Evolutionary conservation across 1,284 basidiomycete genomes (phyloP).

Genomic region (Flammula alnicola): DNA sequence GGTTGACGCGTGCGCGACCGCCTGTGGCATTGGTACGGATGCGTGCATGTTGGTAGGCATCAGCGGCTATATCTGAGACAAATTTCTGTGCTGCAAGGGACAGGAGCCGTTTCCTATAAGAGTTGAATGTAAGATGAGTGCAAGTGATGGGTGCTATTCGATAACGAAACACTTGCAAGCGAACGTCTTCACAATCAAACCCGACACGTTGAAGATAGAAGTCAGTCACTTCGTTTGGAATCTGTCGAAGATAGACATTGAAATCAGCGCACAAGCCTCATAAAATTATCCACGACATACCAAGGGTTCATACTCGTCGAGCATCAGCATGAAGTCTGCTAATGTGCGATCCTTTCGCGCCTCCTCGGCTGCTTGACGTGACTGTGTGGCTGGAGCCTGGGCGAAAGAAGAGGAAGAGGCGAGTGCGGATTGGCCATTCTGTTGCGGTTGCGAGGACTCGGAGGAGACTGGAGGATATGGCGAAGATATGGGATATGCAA

Average conservation of each 20-base stretch:
- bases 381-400: conserved; percentile 42
- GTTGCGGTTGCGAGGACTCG: conserved; percentile 22
- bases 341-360: conserved; percentile 88
- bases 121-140: conserved; percentile 6
- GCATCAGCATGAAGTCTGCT: conserved; percentile 93
- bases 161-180: conserved; percentile 59
- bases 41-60: conserved; percentile 97
- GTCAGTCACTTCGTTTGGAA: conserved; percentile 98
- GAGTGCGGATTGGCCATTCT: conserved; percentile 37
- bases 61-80: conserved; percentile 94
- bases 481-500: conserved; percentile 37
- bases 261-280: conserved; percentile 1
- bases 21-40: conserved; percentile 84
- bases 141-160: background rate
- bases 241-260: conserved; percentile 68
- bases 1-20: conserved; percentile 66
- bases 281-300: conserved; percentile 48
- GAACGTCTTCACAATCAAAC: conserved; percentile 94
- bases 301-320: conserved; percentile 96
- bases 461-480: conserved; percentile 26
- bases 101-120: conserved; percentile 84
- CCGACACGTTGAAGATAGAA: conserved; percentile 97
- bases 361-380: conserved; percentile 79
- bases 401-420: conserved; percentile 31
- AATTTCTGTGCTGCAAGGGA: conserved; percentile 98